Conservation (phyloP, 2,329 filamentous ascomycete genomes). For the Purpureocillium takamizusanense region DNA sequence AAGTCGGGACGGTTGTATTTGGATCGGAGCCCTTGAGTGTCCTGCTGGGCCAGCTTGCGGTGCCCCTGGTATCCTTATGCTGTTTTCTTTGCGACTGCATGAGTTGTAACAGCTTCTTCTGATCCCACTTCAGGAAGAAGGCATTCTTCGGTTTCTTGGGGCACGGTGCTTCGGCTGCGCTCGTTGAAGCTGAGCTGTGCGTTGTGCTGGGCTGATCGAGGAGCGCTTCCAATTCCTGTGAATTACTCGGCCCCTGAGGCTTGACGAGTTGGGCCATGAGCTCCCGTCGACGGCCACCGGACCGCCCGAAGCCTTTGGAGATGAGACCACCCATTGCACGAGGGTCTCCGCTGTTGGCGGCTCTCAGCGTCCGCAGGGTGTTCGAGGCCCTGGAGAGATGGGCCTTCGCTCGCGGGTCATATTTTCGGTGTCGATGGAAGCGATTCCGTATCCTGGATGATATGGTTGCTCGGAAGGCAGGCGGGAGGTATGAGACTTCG, state of each 20-base stretch:
- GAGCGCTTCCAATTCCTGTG: slow-evolving; percentile 28
- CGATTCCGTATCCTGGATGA: slow-evolving; percentile 31
- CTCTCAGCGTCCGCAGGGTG: slow-evolving; percentile 38
- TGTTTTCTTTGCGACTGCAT: slow-evolving; percentile 30
- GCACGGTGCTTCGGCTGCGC: background rate
- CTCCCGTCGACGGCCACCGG: slow-evolving; percentile 39
- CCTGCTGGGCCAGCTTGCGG: slow-evolving; percentile 14
- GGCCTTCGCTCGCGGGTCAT: slow-evolving; percentile 15
- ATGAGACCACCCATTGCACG: slow-evolving; percentile 38
- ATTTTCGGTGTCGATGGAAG: slow-evolving; percentile 32
- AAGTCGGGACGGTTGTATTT: slow-evolving; percentile 23
- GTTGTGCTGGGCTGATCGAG: slow-evolving; percentile 6
- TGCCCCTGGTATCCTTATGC: slow-evolving; percentile 13
- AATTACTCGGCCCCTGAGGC: slow-evolving; percentile 27
- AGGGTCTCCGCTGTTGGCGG: slow-evolving; percentile 42
- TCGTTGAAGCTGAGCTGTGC: background rate
- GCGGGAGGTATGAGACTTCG: slow-evolving; percentile 51
- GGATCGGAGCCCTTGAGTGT: slow-evolving; percentile 23
- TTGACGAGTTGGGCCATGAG: slow-evolving; percentile 32
- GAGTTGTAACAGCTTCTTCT: slow-evolving; percentile 31
- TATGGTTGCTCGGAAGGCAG: slow-evolving; percentile 35
- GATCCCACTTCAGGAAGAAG: slow-evolving; percentile 42
- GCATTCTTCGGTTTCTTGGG: slow-evolving; percentile 9
- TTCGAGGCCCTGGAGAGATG: slow-evolving; percentile 32
- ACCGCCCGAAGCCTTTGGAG: slow-evolving; percentile 40